Conservation (phyloP, 2,329 filamentous ascomycete genomes). For the Colletotrichum noveboracense region DNA sequence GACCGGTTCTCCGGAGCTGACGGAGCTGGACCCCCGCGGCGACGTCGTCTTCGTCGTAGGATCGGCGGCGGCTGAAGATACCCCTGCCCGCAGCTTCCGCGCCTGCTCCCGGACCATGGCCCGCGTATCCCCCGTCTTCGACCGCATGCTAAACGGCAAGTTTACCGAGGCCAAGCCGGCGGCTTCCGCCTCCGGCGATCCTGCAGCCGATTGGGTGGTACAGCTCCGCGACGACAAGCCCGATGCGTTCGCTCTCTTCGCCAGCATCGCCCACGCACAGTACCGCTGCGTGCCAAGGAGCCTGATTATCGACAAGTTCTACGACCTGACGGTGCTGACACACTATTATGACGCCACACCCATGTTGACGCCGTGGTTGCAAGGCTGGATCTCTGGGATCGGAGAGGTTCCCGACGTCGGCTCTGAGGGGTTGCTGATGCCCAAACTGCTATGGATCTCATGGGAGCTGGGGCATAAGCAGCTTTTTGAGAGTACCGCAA, state of each 20-base stretch:
- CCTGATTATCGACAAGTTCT: slow-evolving; percentile 28
- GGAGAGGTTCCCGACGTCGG: slow-evolving; percentile 15
- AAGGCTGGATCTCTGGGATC: slow-evolving; percentile 22
- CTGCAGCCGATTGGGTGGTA: slow-evolving; percentile 27
- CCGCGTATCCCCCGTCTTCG: slow-evolving; percentile 32
- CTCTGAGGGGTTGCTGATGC: slow-evolving; percentile 6
- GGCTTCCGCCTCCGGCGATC: background rate
- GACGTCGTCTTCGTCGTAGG: slow-evolving; percentile 12
- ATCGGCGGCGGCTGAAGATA: background rate
- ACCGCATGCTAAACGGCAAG: slow-evolving; percentile 31
- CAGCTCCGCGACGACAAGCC: slow-evolving; percentile 35
- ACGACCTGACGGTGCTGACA: slow-evolving; percentile 31
- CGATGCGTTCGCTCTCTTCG: slow-evolving; percentile 29
- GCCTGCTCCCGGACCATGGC: slow-evolving; percentile 32
- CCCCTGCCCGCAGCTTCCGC: slow-evolving; percentile 21
- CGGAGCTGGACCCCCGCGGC: background rate
- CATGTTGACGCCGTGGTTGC: slow-evolving; percentile 30
- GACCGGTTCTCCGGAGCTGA: background rate
- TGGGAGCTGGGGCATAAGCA: slow-evolving; percentile 35
- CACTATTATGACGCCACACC: slow-evolving; percentile 34
- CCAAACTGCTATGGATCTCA: slow-evolving; percentile 34
- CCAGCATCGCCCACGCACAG: slow-evolving; percentile 35
- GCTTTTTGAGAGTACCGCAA: slow-evolving; percentile 25
- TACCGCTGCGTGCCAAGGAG: slow-evolving; percentile 28
- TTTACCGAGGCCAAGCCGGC: slow-evolving; percentile 28